phyloP scores from a whole-genome alignment of 2,329 filamentous ascomycete species.

The Xylariaceae sp. region DNA sequence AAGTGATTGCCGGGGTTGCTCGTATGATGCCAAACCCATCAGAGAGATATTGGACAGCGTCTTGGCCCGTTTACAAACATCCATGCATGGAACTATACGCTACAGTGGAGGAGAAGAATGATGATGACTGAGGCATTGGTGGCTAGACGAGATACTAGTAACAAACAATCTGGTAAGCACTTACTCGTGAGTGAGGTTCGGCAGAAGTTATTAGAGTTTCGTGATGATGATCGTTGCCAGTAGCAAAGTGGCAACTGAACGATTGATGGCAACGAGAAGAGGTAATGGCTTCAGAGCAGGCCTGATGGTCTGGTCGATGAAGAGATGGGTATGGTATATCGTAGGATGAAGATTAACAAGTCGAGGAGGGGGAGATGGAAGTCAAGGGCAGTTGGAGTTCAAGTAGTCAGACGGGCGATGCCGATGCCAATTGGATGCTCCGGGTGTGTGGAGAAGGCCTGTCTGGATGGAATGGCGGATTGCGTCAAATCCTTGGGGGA shows the following conservation, averaged over 20 bases:
- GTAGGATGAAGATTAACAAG: slow-evolving; percentile 13
- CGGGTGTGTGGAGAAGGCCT: too few relatives aligned
- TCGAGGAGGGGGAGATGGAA: slow-evolving; percentile 15
- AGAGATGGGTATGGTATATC: slow-evolving; percentile 5
- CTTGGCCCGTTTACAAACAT: too few relatives aligned
- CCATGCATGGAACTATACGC: too few relatives aligned
- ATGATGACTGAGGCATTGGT: too few relatives aligned
- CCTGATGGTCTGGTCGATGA: slow-evolving; percentile 2
- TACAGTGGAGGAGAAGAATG: too few relatives aligned
- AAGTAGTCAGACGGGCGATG: slow-evolving; percentile 3
- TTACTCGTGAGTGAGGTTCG: background rate
- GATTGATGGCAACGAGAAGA: slow-evolving; percentile 1
- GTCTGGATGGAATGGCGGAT: too few relatives aligned
- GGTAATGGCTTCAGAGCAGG: background rate
- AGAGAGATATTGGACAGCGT: background rate
- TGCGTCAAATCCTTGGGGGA: too few relatives aligned
- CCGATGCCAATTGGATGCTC: background rate
- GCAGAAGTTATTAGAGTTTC: background rate
- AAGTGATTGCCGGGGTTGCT: background rate
- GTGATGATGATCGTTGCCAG: slow-evolving; percentile 1
- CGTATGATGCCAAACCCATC: background rate
- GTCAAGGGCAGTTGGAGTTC: slow-evolving; percentile 6
- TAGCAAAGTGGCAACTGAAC: background rate
- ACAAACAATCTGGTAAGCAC: background rate
- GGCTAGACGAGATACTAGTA: background rate